Evolutionary conservation across 176 grass and related monocot genomes (phyloP).

Genomic region (Stipa capillata): DNA sequence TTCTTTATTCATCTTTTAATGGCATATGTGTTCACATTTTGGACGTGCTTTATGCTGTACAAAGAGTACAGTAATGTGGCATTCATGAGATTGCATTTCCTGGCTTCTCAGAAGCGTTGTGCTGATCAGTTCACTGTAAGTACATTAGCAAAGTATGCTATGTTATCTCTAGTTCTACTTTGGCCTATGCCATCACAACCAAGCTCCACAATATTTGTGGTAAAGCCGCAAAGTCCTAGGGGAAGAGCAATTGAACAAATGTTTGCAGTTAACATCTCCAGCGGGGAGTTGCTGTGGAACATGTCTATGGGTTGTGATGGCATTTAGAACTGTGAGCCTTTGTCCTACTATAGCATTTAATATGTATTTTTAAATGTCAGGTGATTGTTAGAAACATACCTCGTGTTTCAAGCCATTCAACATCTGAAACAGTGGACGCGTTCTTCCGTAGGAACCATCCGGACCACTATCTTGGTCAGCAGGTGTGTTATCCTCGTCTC

Average conservation of each 20-base stretch:
- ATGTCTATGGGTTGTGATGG: too few relatives aligned
- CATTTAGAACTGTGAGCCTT: neutral
- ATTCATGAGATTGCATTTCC: slow-evolving; percentile 95
- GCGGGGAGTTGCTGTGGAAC: too few relatives aligned
- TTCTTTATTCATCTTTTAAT: slow-evolving; percentile 93
- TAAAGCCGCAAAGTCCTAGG: too few relatives aligned
- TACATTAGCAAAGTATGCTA: slow-evolving; percentile 8
- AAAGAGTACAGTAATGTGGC: slow-evolving; percentile 89
- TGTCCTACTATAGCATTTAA: neutral
- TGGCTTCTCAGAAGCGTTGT: slow-evolving; percentile 79
- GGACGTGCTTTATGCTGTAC: slow-evolving; percentile 78
- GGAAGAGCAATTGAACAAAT: too few relatives aligned
- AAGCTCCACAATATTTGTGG: too few relatives aligned
- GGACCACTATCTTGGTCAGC: slow-evolving; percentile 91
- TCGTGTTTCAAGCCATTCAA: slow-evolving; percentile 59
- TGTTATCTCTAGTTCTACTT: too few relatives aligned
- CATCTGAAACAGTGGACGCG: slow-evolving; percentile 78
- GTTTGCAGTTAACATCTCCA: too few relatives aligned
- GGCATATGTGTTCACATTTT: slow-evolving; percentile 87
- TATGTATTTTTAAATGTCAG: slow-evolving; percentile 30
- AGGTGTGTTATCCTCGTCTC: slow-evolving; percentile 37
- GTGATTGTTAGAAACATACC: slow-evolving; percentile 95
- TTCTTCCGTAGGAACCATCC: slow-evolving; percentile 92
- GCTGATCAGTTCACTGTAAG: slow-evolving; percentile 95
- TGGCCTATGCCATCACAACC: too few relatives aligned